These are phyloP conservation scores for Chaetomium tenue DNA, from an alignment of 495 filamentous ascomycete genomes.

Conservation along the genomic window DNA sequence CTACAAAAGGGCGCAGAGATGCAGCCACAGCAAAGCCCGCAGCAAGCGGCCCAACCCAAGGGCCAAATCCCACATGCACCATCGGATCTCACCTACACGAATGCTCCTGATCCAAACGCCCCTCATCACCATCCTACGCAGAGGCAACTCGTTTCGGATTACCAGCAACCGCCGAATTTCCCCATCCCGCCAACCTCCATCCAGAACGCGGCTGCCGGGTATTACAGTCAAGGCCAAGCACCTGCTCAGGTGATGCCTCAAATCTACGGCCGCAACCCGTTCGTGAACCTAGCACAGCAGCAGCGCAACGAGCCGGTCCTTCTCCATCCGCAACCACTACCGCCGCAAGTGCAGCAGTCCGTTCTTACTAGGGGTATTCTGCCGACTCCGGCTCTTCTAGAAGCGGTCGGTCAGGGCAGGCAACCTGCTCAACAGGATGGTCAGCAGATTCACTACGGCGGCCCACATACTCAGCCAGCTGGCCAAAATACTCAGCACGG, in stretches of 20 bases:
- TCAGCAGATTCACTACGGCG: neutral
- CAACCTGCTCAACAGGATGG: conserved; percentile 30
- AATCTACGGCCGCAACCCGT: conserved; percentile 32
- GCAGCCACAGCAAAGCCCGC: conserved; percentile 27
- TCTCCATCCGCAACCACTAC: conserved; percentile 54
- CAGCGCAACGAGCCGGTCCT: conserved; percentile 45
- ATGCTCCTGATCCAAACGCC: conserved; percentile 38
- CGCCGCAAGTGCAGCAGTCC: conserved; percentile 50
- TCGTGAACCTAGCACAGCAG: conserved; percentile 28
- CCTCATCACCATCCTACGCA: conserved; percentile 46
- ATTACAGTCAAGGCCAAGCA: conserved; percentile 23
- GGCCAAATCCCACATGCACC: conserved; percentile 40
- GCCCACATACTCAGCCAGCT: neutral
- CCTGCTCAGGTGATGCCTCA: conserved; percentile 25
- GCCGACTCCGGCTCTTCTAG: conserved; percentile 31
- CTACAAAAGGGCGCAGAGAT: conserved; percentile 30
- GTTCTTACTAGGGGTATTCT: conserved; percentile 38
- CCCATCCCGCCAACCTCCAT: conserved; percentile 36
- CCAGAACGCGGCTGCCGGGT: conserved; percentile 19
- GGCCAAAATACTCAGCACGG: conserved; percentile 48
- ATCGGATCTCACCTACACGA: conserved; percentile 42
- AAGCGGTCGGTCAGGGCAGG: conserved; percentile 38
- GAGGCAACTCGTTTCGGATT: conserved; percentile 33
- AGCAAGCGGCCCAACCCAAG: conserved; percentile 11
- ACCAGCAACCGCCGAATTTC: conserved; percentile 48